Conservation (phyloP, 768 basidiomycete species). For the Hydnum rufescens region DNA sequence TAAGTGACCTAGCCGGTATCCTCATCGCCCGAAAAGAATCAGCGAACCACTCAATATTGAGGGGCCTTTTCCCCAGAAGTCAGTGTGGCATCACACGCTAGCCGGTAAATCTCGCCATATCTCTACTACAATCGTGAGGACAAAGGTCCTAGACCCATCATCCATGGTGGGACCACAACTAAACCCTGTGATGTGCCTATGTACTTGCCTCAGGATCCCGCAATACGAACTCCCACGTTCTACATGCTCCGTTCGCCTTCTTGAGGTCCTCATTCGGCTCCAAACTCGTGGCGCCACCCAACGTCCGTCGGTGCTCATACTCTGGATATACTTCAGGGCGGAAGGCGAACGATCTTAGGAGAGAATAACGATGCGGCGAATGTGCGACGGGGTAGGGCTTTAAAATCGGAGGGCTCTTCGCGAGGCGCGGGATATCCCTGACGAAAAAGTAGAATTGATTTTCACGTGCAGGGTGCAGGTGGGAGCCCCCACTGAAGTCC, state of each 20-base stretch:
- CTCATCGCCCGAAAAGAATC: no score
- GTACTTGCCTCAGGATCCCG: no score
- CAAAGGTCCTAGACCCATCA: no score
- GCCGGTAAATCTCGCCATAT: no score
- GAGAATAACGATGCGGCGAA: conserved; percentile 46
- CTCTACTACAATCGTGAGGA: no score
- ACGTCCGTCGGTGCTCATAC: conserved; percentile 89
- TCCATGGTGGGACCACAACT: no score
- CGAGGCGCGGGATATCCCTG: conserved; percentile 60
- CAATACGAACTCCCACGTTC: conserved; percentile 10
- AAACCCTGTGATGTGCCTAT: no score
- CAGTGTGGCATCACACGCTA: no score
- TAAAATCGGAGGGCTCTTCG: conserved; percentile 45
- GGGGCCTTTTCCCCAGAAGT: no score
- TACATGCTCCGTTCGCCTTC: conserved; percentile 19
- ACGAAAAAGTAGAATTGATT: background rate
- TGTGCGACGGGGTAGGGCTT: conserved; percentile 19
- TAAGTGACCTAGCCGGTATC: no score
- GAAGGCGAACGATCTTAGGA: conserved; percentile 68
- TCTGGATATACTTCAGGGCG: conserved; percentile 50
- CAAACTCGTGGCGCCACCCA: conserved; percentile 51
- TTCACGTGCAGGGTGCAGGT: background rate
- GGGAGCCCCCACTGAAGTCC: background rate
- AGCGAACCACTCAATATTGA: no score
- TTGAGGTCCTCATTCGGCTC: conserved; percentile 44